A percentile compares a stretch with the other conserved stretches of the same genome.
Evolutionary conservation across 805 yeast genomes (phyloP).

Genomic region (Barnettozyma sucrosica): DNA sequence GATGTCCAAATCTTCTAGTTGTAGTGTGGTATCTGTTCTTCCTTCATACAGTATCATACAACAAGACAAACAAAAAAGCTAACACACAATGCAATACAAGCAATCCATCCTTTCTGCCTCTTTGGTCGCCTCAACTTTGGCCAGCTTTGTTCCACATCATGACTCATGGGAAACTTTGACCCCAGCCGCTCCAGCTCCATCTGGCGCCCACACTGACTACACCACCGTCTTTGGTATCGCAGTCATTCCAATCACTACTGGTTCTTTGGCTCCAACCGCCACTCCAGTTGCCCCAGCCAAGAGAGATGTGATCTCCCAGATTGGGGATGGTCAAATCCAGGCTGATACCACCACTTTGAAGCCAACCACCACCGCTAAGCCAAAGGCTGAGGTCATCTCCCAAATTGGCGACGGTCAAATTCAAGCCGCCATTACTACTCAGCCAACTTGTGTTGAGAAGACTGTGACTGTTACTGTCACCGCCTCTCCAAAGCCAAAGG

Average conservation of each 20-base stretch:
- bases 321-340: conserved; percentile 22
- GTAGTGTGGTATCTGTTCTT: too few species aligned
- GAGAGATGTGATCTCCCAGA: conserved; percentile 20
- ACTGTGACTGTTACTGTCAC: conserved; percentile 25
- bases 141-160: conserved; percentile 60
- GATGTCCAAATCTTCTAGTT: background rate
- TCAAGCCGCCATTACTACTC: conserved; percentile 25
- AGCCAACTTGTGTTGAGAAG: conserved; percentile 23
- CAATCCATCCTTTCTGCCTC: conserved; percentile 38
- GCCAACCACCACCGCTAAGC: conserved; percentile 8
- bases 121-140: conserved; percentile 40
- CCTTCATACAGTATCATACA: too few species aligned
- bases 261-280: conserved; percentile 20
- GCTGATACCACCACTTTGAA: conserved; percentile 13
- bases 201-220: conserved; percentile 33
- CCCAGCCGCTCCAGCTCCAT: conserved; percentile 32
- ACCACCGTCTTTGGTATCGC: conserved; percentile 38
- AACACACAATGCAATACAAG: conserved; percentile 39
- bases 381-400: conserved; percentile 22
- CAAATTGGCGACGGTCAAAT: conserved; percentile 29
- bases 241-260: conserved; percentile 31
- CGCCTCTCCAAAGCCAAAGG: conserved; percentile 15
- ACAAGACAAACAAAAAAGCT: too few species aligned
- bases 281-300: conserved; percentile 12
- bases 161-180: conserved; percentile 42